These are phyloP conservation scores for Mucor sp. DNA, from an alignment of 371 early-diverging fungal genomes.

Conservation along the genomic window DNA sequence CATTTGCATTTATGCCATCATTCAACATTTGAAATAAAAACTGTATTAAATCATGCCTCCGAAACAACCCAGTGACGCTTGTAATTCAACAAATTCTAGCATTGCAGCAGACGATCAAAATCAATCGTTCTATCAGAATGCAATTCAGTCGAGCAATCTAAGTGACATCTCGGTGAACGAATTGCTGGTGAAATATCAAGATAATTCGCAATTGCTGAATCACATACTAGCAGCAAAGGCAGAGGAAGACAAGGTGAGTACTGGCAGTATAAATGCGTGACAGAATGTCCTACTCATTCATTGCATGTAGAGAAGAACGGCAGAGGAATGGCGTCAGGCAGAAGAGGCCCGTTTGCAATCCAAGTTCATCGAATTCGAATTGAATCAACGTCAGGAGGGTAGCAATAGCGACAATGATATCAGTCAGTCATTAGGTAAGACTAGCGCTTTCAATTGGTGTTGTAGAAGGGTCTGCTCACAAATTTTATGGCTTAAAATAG, in stretches of 20 bases:
- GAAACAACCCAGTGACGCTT: slow-evolving; percentile 5
- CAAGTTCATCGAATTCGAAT: slow-evolving; percentile 29
- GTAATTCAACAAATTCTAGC: not conserved
- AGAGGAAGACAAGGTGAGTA: slow-evolving; percentile 27
- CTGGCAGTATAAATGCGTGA: no score
- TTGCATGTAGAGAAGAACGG: slow-evolving; percentile 21
- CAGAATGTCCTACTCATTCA: no score
- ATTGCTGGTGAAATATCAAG: slow-evolving; percentile 17
- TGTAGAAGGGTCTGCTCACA: not conserved
- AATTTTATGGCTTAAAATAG: not conserved
- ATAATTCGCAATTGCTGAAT: slow-evolving; percentile 19
- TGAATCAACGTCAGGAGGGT: slow-evolving; percentile 11
- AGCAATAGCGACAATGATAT: not conserved
- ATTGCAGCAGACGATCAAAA: slow-evolving; percentile 1
- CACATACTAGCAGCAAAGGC: slow-evolving; percentile 27
- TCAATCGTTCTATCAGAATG: not conserved
- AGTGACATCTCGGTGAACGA: slow-evolving; percentile 16
- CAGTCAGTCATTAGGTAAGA: not conserved
- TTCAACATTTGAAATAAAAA: not conserved
- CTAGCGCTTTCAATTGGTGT: not conserved
- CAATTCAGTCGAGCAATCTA: not conserved
- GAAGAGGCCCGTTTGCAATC: slow-evolving; percentile 31
- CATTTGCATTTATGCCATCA: not conserved
- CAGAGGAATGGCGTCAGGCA: slow-evolving; percentile 29
- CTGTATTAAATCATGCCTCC: slow-evolving; percentile 7